Evolutionary conservation across 176 grass and related monocot genomes (phyloP).

Genomic region (Zizania latifolia): DNA sequence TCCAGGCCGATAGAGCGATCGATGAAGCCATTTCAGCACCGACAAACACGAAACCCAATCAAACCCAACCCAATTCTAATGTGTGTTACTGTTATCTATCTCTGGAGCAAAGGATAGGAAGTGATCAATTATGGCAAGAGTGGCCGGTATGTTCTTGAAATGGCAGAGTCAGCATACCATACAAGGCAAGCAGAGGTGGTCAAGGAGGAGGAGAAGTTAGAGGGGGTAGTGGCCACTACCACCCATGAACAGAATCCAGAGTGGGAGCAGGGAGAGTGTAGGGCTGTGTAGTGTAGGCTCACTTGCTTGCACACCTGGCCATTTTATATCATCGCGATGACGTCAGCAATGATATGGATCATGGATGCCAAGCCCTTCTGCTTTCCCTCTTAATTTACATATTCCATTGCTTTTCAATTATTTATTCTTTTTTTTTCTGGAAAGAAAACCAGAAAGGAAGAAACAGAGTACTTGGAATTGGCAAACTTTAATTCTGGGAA

Average conservation of each 20-base stretch:
- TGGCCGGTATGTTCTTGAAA: slow-evolving; percentile 2
- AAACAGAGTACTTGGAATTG: too few relatives aligned
- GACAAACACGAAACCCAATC: background rate
- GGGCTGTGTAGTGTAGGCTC: background rate
- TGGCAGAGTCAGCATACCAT: background rate
- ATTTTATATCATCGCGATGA: slow-evolving; percentile 31
- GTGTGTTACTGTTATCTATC: background rate
- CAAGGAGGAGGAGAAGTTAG: background rate
- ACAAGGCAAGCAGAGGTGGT: slow-evolving; percentile 12
- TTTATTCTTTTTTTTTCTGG: background rate
- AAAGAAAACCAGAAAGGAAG: too few relatives aligned
- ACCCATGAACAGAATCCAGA: background rate
- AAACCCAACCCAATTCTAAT: background rate
- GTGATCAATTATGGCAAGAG: background rate
- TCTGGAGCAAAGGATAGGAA: background rate
- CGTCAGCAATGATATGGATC: slow-evolving; percentile 11
- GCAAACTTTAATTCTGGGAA: too few relatives aligned
- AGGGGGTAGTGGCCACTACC: background rate
- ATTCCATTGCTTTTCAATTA: background rate
- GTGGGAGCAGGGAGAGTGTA: background rate
- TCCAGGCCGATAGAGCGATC: background rate
- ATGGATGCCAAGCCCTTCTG: background rate
- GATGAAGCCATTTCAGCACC: slow-evolving; percentile 30
- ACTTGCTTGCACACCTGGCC: background rate
- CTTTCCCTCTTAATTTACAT: background rate